Percentiles rank a stretch among this genome's conserved stretches.
These are phyloP conservation scores for Quercus berberidifolia DNA, from an alignment of 306 rosid species.

Conservation along the genomic window DNA sequence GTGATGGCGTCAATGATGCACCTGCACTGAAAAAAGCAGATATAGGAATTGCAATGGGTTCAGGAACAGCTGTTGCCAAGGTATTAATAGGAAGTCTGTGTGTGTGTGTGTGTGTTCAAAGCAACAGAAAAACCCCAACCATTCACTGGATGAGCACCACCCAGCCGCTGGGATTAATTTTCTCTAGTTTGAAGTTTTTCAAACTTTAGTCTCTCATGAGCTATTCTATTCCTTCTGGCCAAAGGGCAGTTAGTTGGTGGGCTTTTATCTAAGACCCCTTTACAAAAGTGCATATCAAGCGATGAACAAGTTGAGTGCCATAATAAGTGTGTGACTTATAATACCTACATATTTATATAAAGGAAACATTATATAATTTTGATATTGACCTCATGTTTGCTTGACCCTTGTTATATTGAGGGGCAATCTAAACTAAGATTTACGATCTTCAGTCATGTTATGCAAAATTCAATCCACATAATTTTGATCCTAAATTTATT, in stretches of 20 bases:
- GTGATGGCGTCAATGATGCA: conserved; percentile 99
- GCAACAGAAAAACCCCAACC: not conserved
- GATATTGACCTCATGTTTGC: not conserved
- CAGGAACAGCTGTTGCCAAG: conserved; percentile 99
- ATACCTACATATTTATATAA: not conserved
- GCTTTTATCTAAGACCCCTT: not conserved
- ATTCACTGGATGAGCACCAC: not conserved
- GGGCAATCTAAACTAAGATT: not conserved
- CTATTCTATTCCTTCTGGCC: not conserved
- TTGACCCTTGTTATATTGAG: not conserved
- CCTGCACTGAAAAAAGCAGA: conserved; percentile 98
- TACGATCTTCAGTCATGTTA: not conserved
- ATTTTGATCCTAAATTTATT: not conserved
- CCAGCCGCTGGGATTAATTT: not conserved
- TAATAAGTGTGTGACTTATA: not conserved
- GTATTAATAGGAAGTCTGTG: conserved; percentile 31
- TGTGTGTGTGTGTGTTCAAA: not conserved
- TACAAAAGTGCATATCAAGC: not conserved
- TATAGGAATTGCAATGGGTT: conserved; percentile 98
- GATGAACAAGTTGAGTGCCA: not conserved
- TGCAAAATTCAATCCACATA: not conserved
- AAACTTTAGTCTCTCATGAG: not conserved
- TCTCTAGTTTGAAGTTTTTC: not conserved
- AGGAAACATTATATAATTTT: not conserved
- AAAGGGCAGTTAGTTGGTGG: not conserved